Percentiles rank a stretch among this genome's conserved stretches.
These are phyloP conservation scores for Pythium insidiosum DNA, from an alignment of 352 stramenopile genomes.

Conservation along the genomic window DNA sequence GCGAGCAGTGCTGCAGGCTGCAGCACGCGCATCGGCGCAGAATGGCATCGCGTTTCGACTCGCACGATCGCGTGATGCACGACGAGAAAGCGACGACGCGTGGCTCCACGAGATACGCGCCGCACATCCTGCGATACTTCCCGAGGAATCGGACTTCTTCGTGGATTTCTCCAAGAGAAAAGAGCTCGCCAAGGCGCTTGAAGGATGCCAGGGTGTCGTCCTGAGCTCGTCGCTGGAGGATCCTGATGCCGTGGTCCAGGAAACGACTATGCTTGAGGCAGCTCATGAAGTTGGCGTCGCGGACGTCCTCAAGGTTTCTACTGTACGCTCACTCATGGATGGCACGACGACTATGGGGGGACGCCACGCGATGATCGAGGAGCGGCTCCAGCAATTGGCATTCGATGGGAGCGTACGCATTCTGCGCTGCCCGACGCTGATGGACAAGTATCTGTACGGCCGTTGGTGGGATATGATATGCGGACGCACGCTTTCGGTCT, in stretches of 20 bases:
- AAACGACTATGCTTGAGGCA: slow-evolving; percentile 16
- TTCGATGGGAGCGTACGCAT: slow-evolving; percentile 16
- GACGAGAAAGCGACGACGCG: slow-evolving; percentile 1
- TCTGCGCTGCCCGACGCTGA: slow-evolving; percentile 34
- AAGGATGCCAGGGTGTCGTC: slow-evolving; percentile 35
- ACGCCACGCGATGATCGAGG: slow-evolving; percentile 38
- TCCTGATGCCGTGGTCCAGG: slow-evolving; percentile 11
- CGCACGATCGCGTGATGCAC: no score
- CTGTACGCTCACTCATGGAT: slow-evolving; percentile 26
- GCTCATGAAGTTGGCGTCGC: slow-evolving; percentile 10
- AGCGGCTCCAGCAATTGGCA: slow-evolving; percentile 18
- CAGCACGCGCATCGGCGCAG: no score
- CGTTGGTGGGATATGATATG: slow-evolving; percentile 48
- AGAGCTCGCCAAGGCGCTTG: slow-evolving; percentile 34
- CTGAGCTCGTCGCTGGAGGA: slow-evolving; percentile 17
- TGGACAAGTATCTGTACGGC: slow-evolving; percentile 53
- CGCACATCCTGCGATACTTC: slow-evolving; percentile 18
- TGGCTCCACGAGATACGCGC: slow-evolving; percentile 13
- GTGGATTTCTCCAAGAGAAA: slow-evolving; percentile 32
- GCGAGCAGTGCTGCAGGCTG: no score
- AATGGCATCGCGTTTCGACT: slow-evolving; percentile 17
- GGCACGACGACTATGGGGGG: slow-evolving; percentile 26
- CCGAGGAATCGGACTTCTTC: slow-evolving; percentile 17
- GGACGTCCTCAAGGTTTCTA: slow-evolving; percentile 49
- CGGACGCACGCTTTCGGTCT: slow-evolving; percentile 52